Base-by-base conservation (phyloP, 352 stramenopile species). In the Sclerospora graminicola region DNA sequence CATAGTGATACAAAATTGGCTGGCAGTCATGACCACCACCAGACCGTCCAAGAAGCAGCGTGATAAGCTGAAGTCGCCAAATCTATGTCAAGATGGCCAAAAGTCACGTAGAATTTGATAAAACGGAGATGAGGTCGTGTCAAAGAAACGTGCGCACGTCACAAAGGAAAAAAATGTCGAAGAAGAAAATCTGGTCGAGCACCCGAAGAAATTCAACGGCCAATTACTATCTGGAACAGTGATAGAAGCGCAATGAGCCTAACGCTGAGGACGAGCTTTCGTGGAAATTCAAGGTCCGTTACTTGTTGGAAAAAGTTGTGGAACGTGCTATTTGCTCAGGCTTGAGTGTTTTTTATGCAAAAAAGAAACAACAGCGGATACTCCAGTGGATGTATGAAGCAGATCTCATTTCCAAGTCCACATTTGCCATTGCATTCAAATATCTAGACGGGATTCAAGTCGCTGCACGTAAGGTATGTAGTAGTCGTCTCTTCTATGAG, bases 301-400 rank as follows among this genome's bases (percentile, higher is more conserved):
- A 8, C 9, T 18, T 35, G n/a, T n/a, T 35, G 30, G 2, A 16
- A 16, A 15, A 8, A 51, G 35, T 20, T 23, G 16, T 13, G 23
- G 14, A 20, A 5, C 29, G 20, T 41, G 10, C 33, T n/a, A 10
- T 24, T 40, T 6, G 26, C 39, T 50, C 23, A 54, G 46, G 2
- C 2, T 39, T 21, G 16, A 51, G 20, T 47, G 31, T 45, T 47
- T 8, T 41, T 14, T 37, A 39, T 50, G 23, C 40, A 84, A 71
- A 90, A 82, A 74, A 75, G 13, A 85, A 88, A 52, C 79, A 90
- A 61, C 60, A 77, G 38, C 88, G 79, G 79, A 78, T 90, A 37
- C 43, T 90, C 8, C 58, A 45, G 26, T 90, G 79, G 75, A 87
- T 90, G 75, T 88, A 84, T 48, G 75, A 87, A 31, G 76, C 74